Evolutionary conservation across 2,329 filamentous ascomycete species (phyloP), one percentile per base, ranked within the genome.

Genomic region (Pyrenochaeta sp.): DNA sequence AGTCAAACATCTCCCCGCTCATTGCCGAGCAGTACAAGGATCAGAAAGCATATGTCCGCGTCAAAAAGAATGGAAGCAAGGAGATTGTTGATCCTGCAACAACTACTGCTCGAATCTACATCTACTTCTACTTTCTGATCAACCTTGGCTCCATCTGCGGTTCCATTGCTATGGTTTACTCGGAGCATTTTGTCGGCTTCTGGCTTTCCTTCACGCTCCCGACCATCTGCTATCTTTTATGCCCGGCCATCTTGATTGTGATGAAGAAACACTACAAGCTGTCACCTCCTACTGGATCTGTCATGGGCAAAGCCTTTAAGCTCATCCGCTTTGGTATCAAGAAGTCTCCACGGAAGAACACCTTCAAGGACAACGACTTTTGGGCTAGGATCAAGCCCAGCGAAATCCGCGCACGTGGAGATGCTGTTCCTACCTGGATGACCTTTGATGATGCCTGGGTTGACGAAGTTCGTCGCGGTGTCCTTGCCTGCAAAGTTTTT

Each of bases 371-470:
- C 17, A 53, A 56, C 7, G 53, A 41, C 7, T 82, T 89, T 74
- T 91, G 88, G 85, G 83, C 89, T 21, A 66, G 76, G 1, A 82
- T 85, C 53, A 89, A 89, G 75, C 89, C 89, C 3, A 88, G 60
- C 41, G 49, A 51, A 9, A 40, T 73, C 9, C 61, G 53, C 12
- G 65, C 63, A 7, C 59, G 54, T 37, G 77, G 82, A 4, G 74
- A 75, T 0, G 67, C 81, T 49, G 83, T 85, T 30, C 89, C 89
- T 0, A 45, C 59, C 0, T 91, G 89, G 89, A 92, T 92, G 88
- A 90, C 87, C 0, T 92, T 91, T 61, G 89, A 92, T 56, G 90
- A 92, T 61, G 85, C 85, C 52, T 92, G 89, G 88, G 89, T 92
- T 6, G 89, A 92, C 49, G 88, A 92, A 69, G 86, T 92, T 41